Percentiles rank a stretch among this genome's conserved stretches.
Evolutionary conservation across 371 early-diverging fungal genomes (phyloP).

Genomic region (Mortierella sp.): DNA sequence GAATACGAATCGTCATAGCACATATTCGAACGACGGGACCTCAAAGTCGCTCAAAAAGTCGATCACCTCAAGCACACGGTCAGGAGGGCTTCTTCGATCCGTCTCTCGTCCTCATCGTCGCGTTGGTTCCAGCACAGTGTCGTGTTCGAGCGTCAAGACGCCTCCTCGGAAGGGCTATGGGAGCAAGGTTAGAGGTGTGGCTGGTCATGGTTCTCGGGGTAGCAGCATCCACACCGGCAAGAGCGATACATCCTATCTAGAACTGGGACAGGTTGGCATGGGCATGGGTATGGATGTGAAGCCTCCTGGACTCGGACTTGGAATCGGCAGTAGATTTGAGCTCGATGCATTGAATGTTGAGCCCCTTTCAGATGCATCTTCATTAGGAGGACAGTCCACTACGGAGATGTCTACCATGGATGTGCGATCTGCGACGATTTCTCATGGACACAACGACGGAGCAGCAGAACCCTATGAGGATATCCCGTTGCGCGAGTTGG

Average conservation of each 20-base stretch:
- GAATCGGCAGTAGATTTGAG: slow-evolving; percentile 7
- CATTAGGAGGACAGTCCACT: neutral
- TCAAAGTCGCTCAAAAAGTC: slow-evolving; percentile 18
- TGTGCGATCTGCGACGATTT: neutral
- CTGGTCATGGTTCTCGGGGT: slow-evolving; percentile 10
- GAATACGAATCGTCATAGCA: neutral
- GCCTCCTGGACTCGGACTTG: slow-evolving; percentile 17
- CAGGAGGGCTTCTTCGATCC: slow-evolving; percentile 17
- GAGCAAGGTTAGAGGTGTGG: neutral
- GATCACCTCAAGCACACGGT: slow-evolving; percentile 5
- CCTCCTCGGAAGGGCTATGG: neutral
- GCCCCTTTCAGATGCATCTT: neutral
- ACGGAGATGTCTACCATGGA: neutral
- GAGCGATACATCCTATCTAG: slow-evolving; percentile 23
- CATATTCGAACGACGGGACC: neutral
- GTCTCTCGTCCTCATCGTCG: slow-evolving; percentile 31
- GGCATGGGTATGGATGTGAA: slow-evolving; percentile 22
- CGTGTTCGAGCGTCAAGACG: neutral
- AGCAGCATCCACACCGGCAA: slow-evolving; percentile 21
- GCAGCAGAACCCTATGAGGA: slow-evolving; percentile 24
- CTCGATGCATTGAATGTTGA: slow-evolving; percentile 9
- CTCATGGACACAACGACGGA: neutral
- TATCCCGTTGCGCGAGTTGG: slow-evolving; percentile 25
- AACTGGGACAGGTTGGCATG: slow-evolving; percentile 30
- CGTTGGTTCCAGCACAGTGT: slow-evolving; percentile 17